These are phyloP conservation scores for Schizochytrium sp. DNA, from an alignment of 108 stramenopile genomes.

Conservation along the genomic window DNA sequence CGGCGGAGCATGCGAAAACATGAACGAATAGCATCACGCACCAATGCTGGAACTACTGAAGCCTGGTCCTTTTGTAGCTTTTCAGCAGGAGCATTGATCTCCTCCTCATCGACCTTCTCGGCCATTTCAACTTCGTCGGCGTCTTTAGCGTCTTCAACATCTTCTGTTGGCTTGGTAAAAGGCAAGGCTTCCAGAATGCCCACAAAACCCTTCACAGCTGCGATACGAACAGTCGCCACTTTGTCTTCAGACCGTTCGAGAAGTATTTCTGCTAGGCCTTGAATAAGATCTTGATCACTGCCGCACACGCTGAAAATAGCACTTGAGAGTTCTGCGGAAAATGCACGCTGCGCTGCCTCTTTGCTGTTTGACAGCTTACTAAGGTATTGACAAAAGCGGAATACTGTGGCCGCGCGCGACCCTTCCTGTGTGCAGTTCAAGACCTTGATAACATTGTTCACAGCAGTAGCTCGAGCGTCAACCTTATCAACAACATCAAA, in stretches of 20 bases:
- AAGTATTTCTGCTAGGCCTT: conserved; percentile 25
- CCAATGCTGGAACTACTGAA: not conserved
- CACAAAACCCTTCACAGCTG: conserved; percentile 36
- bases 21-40: not conserved
- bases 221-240: not conserved
- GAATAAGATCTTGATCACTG: not conserved
- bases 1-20: conserved; percentile 4
- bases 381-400: conserved; percentile 36
- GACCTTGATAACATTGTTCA: conserved; percentile 21
- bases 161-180: not conserved
- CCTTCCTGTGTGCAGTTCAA: not conserved
- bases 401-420: not conserved
- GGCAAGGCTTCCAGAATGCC: not conserved
- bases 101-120: no score
- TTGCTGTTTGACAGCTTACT: conserved; percentile 52
- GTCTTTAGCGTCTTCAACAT: not conserved
- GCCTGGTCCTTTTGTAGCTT: not conserved
- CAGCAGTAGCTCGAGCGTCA: not conserved
- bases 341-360: conserved; percentile 18
- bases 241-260: conserved; percentile 34
- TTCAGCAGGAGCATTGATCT: no score
- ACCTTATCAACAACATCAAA: conserved; percentile 40
- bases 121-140: not conserved
- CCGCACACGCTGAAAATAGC: not conserved
- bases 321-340: conserved; percentile 16